Percentiles rank a stretch among this genome's conserved stretches.
Evolutionary conservation across 805 yeast species (phyloP).

Genomic region (Yarrowia sp.): DNA sequence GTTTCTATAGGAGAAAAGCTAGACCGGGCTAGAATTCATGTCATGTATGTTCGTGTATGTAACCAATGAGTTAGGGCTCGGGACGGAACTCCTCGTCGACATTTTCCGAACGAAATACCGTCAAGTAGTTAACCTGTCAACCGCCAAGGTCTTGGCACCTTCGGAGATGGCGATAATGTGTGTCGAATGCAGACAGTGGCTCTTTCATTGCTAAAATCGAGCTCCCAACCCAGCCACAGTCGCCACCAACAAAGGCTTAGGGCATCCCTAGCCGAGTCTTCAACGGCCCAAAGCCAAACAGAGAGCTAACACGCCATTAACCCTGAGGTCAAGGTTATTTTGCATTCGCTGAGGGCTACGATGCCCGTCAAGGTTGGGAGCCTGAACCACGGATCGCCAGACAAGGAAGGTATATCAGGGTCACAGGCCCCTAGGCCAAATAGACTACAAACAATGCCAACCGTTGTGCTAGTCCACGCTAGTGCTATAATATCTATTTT

Average conservation of each 20-base stretch:
- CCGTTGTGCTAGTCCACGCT: neutral
- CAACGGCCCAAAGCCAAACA: neutral
- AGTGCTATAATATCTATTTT: no score
- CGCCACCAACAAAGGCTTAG: neutral
- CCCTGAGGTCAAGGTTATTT: neutral
- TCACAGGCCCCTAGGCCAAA: neutral
- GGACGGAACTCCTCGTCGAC: neutral
- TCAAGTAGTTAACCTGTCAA: no score
- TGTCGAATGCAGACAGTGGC: no score
- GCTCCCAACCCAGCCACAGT: neutral
- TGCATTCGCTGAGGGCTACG: neutral
- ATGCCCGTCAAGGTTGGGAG: no score
- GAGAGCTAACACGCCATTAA: neutral
- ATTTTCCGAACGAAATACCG: no score
- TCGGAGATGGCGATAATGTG: no score
- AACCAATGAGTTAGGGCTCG: constrained; percentile 4
- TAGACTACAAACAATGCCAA: neutral
- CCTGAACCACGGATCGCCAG: neutral
- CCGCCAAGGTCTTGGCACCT: no score
- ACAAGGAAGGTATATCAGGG: neutral
- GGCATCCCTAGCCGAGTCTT: neutral
- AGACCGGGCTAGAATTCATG: neutral
- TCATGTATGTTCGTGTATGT: neutral
- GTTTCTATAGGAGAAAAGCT: neutral
- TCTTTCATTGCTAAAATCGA: no score